These are phyloP conservation scores for Aspergillus ustus DNA, from an alignment of 2,329 filamentous ascomycete species.

Conservation along the genomic window DNA sequence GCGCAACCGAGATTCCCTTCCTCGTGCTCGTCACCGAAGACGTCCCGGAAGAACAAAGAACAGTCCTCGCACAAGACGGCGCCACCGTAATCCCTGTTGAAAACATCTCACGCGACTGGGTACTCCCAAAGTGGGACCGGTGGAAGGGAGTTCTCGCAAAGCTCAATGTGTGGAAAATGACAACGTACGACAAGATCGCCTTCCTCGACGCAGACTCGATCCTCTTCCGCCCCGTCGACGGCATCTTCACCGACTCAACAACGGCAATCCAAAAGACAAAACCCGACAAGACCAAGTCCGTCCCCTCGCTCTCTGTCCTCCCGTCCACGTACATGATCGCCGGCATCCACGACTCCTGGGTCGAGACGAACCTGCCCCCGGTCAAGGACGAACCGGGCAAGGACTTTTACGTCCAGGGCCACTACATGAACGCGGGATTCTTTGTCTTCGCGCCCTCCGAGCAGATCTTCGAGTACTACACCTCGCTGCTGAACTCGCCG, in stretches of 20 bases:
- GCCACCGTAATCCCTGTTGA: background rate
- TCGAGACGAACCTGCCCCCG: background rate
- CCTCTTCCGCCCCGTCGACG: background rate
- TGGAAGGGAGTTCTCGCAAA: background rate
- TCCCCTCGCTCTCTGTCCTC: background rate
- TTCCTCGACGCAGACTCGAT: background rate
- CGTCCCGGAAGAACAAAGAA: background rate
- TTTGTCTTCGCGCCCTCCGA: slow-evolving; percentile 12
- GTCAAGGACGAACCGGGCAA: background rate
- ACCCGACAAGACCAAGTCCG: background rate
- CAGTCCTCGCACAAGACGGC: background rate
- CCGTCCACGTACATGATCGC: background rate
- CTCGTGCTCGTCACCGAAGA: background rate
- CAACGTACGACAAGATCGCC: background rate
- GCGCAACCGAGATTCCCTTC: background rate
- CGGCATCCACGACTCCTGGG: background rate
- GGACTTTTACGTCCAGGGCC: background rate
- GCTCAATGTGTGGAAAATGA: background rate
- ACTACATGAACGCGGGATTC: slow-evolving; percentile 12
- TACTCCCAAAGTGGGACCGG: background rate
- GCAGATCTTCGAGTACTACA: background rate
- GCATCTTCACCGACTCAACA: background rate
- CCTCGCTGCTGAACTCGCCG: background rate
- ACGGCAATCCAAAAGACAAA: background rate
- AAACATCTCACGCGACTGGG: background rate